phyloP scores from a whole-genome alignment of 2,329 filamentous ascomycete species.

The Epichloe baconii region DNA sequence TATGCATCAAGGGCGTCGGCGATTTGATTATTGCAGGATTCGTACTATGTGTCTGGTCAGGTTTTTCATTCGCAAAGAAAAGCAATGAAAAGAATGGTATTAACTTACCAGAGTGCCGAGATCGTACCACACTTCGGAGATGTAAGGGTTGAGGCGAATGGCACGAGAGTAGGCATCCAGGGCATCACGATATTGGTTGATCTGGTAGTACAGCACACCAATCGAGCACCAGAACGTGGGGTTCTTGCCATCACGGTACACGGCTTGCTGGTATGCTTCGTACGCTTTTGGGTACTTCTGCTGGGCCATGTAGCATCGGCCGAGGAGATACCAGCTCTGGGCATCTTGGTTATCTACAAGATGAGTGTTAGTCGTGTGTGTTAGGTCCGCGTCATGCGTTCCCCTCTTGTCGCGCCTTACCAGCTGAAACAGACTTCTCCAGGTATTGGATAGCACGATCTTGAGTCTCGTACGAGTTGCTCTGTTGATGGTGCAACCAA shows the following conservation, averaged over 20 bases:
- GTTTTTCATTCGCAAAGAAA: neutral
- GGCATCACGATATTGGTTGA: conserved; percentile 97
- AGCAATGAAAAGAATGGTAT: conserved; percentile 21
- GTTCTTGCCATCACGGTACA: conserved; percentile 94
- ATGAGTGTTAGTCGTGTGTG: neutral
- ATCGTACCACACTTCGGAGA: conserved; percentile 99
- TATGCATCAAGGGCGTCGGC: conserved; percentile 93
- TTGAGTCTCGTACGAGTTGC: conserved; percentile 78
- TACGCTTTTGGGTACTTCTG: conserved; percentile 98
- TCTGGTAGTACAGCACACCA: conserved; percentile 96
- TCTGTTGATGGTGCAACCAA: conserved; percentile 96
- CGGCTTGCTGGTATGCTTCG: conserved; percentile 95
- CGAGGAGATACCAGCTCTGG: conserved; percentile 96
- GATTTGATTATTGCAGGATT: conserved; percentile 98
- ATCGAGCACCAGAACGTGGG: conserved; percentile 99
- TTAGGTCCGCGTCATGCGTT: neutral
- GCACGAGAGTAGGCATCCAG: conserved; percentile 95
- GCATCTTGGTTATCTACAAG: conserved; percentile 78
- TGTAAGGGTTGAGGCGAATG: conserved; percentile 92
- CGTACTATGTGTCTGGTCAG: conserved; percentile 48
- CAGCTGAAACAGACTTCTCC: conserved; percentile 88
- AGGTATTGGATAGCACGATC: conserved; percentile 94
- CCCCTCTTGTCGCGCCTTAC: conserved; percentile 35
- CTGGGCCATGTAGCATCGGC: conserved; percentile 98
- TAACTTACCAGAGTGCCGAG: conserved; percentile 71